Evolutionary conservation across 2,329 filamentous ascomycete genomes (phyloP), one percentile per base, ranked within the genome.

Genomic region (Rutstroemia sp.): DNA sequence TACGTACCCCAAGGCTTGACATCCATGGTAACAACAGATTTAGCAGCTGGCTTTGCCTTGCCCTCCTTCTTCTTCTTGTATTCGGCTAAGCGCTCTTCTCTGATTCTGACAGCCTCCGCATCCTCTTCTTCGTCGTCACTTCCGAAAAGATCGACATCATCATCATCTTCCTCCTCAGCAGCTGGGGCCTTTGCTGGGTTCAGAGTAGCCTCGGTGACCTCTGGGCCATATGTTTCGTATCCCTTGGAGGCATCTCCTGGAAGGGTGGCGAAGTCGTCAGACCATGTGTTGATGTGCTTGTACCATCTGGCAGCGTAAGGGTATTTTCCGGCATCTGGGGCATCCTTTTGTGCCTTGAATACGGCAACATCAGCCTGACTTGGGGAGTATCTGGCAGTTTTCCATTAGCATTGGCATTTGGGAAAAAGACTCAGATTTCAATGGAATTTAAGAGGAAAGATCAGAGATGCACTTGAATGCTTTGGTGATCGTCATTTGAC

Each of bases 1-100:
- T 41, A 80, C 88, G 67, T 88, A 96, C 92, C 94, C 92, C 94
- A 97, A 70, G 94, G 94, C 85, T 99, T 99, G 66, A 99, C 88
- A 70, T 97, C 92, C 66, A 99, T 69, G 64, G 91, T 97, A 70
- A 97, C 91, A 61, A 97, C 80, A 59, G 92, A 97, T 84, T 99
- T 99, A 73, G 94, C 94, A 61, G 86, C 86, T 66, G 84, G 81
- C 89, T 97, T 96, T 65, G 80, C 78, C 84, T 96, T 96, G 75
- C 81, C 82, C 66, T 87, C 90, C 88, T 96, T 96, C 89, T 97
- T 97, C 81, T 90, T 88, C 75, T 83, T 87, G 85, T 96, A 96
- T 74, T 92, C 92, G 60, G 84, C 91, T 66, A 99, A 81, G 73
- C 91, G 88, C 80, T 91, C 88, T 75, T 95, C 90, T 71, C 89